phyloP scores from a whole-genome alignment of 2,329 filamentous ascomycete genomes.

The Colletotrichum filicis region DNA sequence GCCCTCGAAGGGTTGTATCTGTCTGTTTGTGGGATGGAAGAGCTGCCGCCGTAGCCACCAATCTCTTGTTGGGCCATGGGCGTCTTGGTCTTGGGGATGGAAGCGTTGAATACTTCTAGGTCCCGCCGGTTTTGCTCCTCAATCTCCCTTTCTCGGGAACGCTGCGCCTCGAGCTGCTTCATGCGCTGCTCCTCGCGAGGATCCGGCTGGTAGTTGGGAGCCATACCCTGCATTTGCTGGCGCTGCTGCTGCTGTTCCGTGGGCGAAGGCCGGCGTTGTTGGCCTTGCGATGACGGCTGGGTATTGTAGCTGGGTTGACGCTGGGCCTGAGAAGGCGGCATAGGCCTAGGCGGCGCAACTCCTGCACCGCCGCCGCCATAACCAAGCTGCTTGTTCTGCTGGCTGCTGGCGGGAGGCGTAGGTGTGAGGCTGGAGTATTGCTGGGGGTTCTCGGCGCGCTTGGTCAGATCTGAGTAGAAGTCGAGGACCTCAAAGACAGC shows the following conservation, averaged over 20 bases:
- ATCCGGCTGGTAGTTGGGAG: slow-evolving; percentile 64
- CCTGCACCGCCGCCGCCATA: slow-evolving; percentile 66
- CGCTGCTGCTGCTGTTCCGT: slow-evolving; percentile 62
- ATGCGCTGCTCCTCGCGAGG: slow-evolving; percentile 68
- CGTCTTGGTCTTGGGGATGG: slow-evolving; percentile 82
- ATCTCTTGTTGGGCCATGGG: slow-evolving; percentile 92
- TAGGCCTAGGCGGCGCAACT: slow-evolving; percentile 76
- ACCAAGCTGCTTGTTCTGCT: slow-evolving; percentile 72
- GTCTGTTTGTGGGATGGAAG: slow-evolving; percentile 59
- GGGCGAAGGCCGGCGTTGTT: slow-evolving; percentile 56
- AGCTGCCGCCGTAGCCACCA: slow-evolving; percentile 71
- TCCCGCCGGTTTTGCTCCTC: slow-evolving; percentile 79
- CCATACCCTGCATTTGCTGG: slow-evolving; percentile 68
- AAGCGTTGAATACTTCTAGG: slow-evolving; percentile 89
- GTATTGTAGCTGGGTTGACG: slow-evolving; percentile 57
- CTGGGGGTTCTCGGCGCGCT: slow-evolving; percentile 77
- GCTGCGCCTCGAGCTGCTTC: slow-evolving; percentile 70
- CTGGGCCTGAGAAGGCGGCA: slow-evolving; percentile 59
- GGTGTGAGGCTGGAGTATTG: slow-evolving; percentile 76
- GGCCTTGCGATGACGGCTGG: slow-evolving; percentile 47
- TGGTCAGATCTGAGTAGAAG: slow-evolving; percentile 87
- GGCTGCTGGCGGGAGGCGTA: slow-evolving; percentile 67
- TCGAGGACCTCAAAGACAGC: slow-evolving; percentile 84
- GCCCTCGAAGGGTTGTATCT: slow-evolving; percentile 89
- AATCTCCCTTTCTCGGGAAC: slow-evolving; percentile 63